Percentiles rank a stretch among this genome's conserved stretches.
These are phyloP conservation scores for Leccinum boreale DNA, from an alignment of 768 basidiomycete genomes.

Conservation along the genomic window DNA sequence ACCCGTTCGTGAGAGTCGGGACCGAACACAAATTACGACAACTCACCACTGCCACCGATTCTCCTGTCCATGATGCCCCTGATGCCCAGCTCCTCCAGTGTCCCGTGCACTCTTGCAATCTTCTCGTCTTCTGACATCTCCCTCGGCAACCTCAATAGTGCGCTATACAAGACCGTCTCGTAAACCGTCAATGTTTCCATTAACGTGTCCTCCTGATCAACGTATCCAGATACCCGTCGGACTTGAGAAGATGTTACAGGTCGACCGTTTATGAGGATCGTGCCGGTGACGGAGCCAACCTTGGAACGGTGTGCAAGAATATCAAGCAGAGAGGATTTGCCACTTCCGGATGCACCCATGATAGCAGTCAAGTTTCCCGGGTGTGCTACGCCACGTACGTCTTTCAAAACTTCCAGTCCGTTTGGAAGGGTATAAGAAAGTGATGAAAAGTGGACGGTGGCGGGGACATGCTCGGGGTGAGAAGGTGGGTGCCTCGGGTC, in stretches of 20 bases:
- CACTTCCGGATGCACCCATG: constrained; percentile 96
- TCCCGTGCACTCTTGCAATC: constrained; percentile 90
- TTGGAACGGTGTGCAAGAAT: constrained; percentile 91
- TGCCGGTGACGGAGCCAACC: constrained; percentile 69
- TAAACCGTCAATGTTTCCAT: constrained; percentile 98
- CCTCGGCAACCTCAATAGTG: constrained; percentile 81
- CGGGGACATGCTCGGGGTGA: constrained; percentile 82
- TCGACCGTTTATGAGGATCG: constrained; percentile 83
- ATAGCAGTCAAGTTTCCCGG: constrained; percentile 93
- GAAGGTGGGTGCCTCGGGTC: constrained; percentile 59
- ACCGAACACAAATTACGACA: background rate
- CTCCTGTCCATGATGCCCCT: constrained; percentile 84
- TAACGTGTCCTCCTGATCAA: constrained; percentile 97
- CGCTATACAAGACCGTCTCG: constrained; percentile 94
- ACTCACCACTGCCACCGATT: constrained; percentile 82
- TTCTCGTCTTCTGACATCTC: constrained; percentile 98
- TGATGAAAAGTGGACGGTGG: constrained; percentile 85
- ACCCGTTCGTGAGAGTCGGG: background rate
- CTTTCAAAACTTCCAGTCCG: constrained; percentile 67
- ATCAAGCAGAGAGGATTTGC: constrained; percentile 95
- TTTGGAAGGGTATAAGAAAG: constrained; percentile 73
- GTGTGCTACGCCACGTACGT: constrained; percentile 77
- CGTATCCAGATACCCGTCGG: constrained; percentile 86
- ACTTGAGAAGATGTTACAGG: constrained; percentile 71
- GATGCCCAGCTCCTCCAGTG: constrained; percentile 94